phyloP scores from a whole-genome alignment of 2,329 filamentous ascomycete genomes.

The Fusarium sacchari region DNA sequence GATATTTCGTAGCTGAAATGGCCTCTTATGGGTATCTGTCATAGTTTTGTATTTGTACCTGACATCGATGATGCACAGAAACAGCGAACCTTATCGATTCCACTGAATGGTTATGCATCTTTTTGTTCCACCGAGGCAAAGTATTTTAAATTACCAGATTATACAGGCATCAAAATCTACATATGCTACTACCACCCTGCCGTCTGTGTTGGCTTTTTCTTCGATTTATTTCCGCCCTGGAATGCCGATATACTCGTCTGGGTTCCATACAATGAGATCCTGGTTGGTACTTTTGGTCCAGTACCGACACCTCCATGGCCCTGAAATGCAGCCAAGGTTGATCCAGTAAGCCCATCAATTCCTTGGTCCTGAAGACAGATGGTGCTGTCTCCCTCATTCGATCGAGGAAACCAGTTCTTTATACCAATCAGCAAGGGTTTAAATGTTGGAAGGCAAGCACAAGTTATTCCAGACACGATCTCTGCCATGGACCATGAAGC shows the following conservation, averaged over 20 bases:
- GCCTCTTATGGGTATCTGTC: too few species aligned
- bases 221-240: not conserved
- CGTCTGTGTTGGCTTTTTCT: not conserved
- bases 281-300: not conserved
- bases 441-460: constrained; percentile 32
- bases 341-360: not conserved
- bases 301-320: not conserved
- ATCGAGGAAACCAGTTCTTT: not conserved
- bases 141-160: not conserved
- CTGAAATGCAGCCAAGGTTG: not conserved
- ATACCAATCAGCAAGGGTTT: not conserved
- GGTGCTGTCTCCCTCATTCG: not conserved
- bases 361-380: not conserved
- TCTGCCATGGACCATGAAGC: constrained; percentile 34
- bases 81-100: not conserved
- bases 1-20: too few species aligned
- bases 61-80: not conserved
- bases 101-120: not conserved
- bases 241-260: constrained; percentile 8
- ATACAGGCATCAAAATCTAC: not conserved
- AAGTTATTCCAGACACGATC: constrained; percentile 29
- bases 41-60: not conserved
- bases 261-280: not conserved
- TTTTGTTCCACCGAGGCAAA: not conserved
- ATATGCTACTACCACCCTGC: too few species aligned